Conservation (phyloP, 345 rosid species). For the Eucalyptus polybractea region DNA sequence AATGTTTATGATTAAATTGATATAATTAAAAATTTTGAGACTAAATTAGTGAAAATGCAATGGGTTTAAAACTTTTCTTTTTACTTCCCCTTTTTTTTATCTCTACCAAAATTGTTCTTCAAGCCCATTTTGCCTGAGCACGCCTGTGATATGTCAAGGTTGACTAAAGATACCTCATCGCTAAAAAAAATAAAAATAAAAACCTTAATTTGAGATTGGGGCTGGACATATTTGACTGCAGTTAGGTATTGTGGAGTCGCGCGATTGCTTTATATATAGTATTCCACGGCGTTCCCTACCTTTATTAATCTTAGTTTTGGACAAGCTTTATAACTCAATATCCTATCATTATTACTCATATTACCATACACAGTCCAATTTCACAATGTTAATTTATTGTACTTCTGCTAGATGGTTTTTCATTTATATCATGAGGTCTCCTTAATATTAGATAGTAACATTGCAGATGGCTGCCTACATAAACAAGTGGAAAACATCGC, state of each 20-base stretch:
- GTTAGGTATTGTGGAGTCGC: neutral
- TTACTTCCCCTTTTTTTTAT: accelerated
- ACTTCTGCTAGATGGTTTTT: neutral
- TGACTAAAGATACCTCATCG: neutral
- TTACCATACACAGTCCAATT: neutral
- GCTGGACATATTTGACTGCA: neutral
- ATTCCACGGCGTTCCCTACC: neutral
- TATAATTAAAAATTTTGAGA: too few species aligned
- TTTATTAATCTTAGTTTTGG: neutral
- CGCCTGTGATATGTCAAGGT: neutral
- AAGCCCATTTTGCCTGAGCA: neutral
- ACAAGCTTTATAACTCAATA: neutral
- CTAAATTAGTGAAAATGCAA: too few species aligned
- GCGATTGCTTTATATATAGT: neutral
- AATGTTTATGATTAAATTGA: too few species aligned
- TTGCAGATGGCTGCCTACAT: neutral
- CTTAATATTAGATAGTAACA: neutral
- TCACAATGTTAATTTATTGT: neutral
- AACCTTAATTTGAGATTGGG: neutral
- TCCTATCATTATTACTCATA: neutral
- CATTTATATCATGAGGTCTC: neutral
- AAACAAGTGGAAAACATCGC: neutral
- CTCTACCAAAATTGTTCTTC: neutral
- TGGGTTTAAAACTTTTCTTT: too few species aligned
- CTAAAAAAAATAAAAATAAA: neutral